Conservation (phyloP, 768 basidiomycete genomes). For the Rhizopogon salebrosus region DNA sequence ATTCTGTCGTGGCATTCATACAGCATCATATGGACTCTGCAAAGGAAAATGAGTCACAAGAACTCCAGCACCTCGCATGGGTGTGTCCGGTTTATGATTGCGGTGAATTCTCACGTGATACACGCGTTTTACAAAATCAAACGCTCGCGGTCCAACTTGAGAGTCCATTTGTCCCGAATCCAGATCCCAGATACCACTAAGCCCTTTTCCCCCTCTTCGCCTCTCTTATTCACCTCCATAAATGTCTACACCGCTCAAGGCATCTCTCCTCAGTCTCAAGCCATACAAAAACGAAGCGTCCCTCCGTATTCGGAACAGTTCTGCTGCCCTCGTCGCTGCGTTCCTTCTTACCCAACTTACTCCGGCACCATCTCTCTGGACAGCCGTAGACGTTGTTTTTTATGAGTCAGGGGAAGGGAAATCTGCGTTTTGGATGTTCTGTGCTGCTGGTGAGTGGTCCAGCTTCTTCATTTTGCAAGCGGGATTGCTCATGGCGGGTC, state of each 20-base stretch:
- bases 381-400: slow-evolving; percentile 27
- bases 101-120: no score
- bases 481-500: not conserved
- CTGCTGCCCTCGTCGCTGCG: slow-evolving; percentile 26
- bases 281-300: slow-evolving; percentile 33
- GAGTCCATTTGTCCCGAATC: no score
- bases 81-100: no score
- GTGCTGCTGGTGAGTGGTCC: slow-evolving; percentile 25
- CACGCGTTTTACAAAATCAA: no score
- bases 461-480: not conserved
- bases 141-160: not conserved
- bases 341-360: slow-evolving; percentile 32
- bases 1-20: no score
- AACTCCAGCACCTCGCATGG: no score
- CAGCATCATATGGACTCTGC: no score
- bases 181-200: not conserved
- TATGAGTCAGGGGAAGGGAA: not conserved
- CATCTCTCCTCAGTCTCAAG: slow-evolving; percentile 12
- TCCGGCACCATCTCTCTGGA: slow-evolving; percentile 34
- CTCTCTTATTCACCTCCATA: not conserved
- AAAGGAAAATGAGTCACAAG: no score
- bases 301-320: slow-evolving; percentile 34
- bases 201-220: not conserved
- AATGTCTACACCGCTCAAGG: slow-evolving; percentile 1
- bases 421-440: slow-evolving; percentile 16